These are phyloP conservation scores for Penicillium sp. DNA, from an alignment of 2,329 filamentous ascomycete genomes.

Conservation along the genomic window DNA sequence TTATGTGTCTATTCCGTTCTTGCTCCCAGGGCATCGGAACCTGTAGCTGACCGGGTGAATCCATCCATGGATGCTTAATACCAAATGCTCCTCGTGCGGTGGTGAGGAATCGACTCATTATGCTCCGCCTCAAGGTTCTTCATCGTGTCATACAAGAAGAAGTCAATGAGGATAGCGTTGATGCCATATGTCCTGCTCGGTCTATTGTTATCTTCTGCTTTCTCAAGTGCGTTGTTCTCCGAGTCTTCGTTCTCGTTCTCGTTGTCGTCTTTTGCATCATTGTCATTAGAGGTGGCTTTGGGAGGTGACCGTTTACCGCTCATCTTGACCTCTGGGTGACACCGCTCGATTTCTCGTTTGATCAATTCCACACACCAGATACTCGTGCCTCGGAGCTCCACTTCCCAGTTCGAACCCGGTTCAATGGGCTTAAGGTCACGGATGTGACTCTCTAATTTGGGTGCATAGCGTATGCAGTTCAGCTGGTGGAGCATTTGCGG, in stretches of 20 bases:
- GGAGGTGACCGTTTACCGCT: slow-evolving; percentile 3
- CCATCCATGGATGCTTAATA: slow-evolving; percentile 57
- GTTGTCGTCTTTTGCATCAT: slow-evolving; percentile 1
- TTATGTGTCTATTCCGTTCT: background rate
- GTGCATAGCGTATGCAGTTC: slow-evolving; percentile 82
- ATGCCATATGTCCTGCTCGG: slow-evolving; percentile 42
- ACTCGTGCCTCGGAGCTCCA: slow-evolving; percentile 87
- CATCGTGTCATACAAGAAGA: slow-evolving; percentile 93
- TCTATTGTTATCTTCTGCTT: slow-evolving; percentile 15
- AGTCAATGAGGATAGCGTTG: slow-evolving; percentile 94
- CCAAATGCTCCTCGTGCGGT: slow-evolving; percentile 92
- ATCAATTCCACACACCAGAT: slow-evolving; percentile 97
- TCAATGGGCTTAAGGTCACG: slow-evolving; percentile 65
- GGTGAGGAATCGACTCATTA: slow-evolving; percentile 68
- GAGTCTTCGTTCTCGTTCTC: slow-evolving; percentile 8
- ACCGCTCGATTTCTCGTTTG: slow-evolving; percentile 71
- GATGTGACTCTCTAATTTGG: slow-evolving; percentile 72
- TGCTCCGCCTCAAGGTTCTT: slow-evolving; percentile 75
- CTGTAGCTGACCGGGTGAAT: background rate
- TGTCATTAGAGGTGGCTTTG: background rate
- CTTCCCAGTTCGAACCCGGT: slow-evolving; percentile 75
- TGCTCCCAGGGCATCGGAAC: slow-evolving; percentile 5
- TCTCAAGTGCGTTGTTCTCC: slow-evolving; percentile 13
- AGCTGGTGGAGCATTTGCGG: slow-evolving; percentile 88
- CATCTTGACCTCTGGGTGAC: slow-evolving; percentile 67